Evolutionary conservation across 1,284 basidiomycete genomes (phyloP).

Genomic region (Vanrija humicola): DNA sequence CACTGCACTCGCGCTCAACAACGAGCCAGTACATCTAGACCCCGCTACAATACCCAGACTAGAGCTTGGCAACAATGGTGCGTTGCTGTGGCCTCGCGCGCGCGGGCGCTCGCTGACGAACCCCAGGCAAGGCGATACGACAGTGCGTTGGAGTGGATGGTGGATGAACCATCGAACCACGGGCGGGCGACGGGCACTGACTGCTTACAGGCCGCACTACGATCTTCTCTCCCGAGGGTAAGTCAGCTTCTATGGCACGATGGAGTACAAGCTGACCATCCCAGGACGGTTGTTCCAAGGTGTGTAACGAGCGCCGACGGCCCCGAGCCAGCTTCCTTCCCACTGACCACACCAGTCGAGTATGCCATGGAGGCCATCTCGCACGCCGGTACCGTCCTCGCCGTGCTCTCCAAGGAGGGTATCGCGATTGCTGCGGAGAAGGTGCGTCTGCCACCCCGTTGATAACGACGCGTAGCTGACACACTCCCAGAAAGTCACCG

Average conservation of each 20-base stretch:
- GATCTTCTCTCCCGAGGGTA: slow-evolving; percentile 93
- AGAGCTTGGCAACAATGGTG: too few species aligned
- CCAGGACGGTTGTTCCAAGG: slow-evolving; percentile 85
- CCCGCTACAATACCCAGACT: background rate
- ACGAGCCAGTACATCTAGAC: background rate
- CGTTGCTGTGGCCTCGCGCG: too few species aligned
- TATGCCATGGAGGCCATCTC: slow-evolving; percentile 99
- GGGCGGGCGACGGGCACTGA: background rate
- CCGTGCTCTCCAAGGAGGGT: slow-evolving; percentile 90
- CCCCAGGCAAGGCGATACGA: slow-evolving; percentile 80
- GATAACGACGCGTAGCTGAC: background rate
- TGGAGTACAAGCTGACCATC: slow-evolving; percentile 16
- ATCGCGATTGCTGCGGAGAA: slow-evolving; percentile 99
- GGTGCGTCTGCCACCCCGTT: slow-evolving; percentile 22
- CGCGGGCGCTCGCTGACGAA: background rate
- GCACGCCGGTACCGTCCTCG: slow-evolving; percentile 90
- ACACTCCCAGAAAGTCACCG: slow-evolving; percentile 73
- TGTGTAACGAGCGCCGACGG: slow-evolving; percentile 34
- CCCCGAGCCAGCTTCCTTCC: background rate
- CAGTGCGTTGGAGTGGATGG: slow-evolving; percentile 56
- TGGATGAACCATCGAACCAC: background rate
- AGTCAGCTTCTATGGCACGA: slow-evolving; percentile 27
- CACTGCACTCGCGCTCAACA: too few species aligned
- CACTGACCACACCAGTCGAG: slow-evolving; percentile 63
- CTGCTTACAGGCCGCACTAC: slow-evolving; percentile 60